Percentiles rank a stretch among this genome's conserved stretches.
These are phyloP conservation scores for Chenopodium berlandieri DNA, from an alignment of 148 eudicot species.

Conservation along the genomic window DNA sequence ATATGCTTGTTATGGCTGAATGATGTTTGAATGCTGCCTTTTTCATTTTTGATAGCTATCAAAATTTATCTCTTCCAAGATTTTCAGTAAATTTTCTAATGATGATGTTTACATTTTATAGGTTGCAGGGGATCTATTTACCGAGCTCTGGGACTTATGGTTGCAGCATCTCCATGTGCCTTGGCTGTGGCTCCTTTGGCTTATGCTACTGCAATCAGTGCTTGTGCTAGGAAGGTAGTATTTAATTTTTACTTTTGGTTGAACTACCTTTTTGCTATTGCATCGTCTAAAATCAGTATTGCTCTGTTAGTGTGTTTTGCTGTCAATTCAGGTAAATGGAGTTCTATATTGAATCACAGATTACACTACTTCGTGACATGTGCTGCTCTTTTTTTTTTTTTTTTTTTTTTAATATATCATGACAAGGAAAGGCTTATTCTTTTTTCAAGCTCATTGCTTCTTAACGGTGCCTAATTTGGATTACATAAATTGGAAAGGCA, in stretches of 20 bases:
- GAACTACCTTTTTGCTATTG: background rate
- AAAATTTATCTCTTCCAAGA: background rate
- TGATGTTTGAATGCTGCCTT: background rate
- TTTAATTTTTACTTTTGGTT: background rate
- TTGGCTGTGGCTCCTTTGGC: conserved; percentile 96
- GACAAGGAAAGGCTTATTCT: background rate
- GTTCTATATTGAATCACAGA: background rate
- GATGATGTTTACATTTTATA: conserved; percentile 35
- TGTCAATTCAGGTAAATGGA: background rate
- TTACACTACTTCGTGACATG: too few relatives aligned
- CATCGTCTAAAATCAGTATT: too few relatives aligned
- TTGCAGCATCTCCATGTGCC: conserved; percentile 99
- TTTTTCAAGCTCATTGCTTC: background rate
- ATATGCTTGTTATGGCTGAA: background rate
- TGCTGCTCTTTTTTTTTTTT: background rate
- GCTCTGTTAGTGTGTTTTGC: background rate
- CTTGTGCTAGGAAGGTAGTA: conserved; percentile 88
- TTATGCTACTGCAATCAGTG: conserved; percentile 94
- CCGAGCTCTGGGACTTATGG: conserved; percentile 96
- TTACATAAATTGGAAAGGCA: background rate
- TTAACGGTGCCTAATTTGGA: background rate
- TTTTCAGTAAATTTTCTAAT: background rate
- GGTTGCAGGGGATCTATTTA: conserved; percentile 96
- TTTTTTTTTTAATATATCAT: background rate
- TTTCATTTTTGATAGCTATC: background rate